Base-by-base conservation (phyloP, 2,329 filamentous ascomycete genomes). In the Diaporthe sp. region DNA sequence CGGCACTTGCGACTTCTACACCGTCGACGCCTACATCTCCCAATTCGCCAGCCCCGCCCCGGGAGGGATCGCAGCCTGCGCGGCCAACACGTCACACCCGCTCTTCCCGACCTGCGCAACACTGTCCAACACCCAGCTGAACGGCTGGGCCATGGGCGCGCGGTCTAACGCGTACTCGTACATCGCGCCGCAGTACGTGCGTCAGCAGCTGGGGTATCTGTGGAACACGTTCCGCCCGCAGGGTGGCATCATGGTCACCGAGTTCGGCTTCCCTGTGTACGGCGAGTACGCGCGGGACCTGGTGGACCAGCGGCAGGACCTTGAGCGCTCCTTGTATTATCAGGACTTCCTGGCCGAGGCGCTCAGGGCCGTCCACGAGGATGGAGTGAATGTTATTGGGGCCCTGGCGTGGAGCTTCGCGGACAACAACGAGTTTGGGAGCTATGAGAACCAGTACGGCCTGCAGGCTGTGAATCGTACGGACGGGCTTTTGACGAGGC, bases 401-500 rank as follows among this genome's bases (percentile, higher is more conserved):
- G 47, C 56, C 1, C 32, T 27, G 27, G 70, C 58, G 19, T 72
- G 70, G 58, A 63, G 58, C 5, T 55, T 72, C 35, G 59, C 22
- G 25, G 58, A 65, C 1, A 72, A 72, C 10, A 63, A 56, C 10
- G 59, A 63, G 47, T 56, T 72, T 19, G 70, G 61, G 22, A 53
- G 58, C 35, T 55, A 44, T 22, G 44, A 61, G 70, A 53, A 65
- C 6, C 51, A 63, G 17, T 65, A 65, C 30, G 70, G 58, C 35
- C 42, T 72, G 70, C 70, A 72, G 58, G n/a, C 51, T 37, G 58
- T 66, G 35, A 72, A 72, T 19, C 61, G 61, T 9, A 66, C 42
- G 42, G 61, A 50, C 37, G 61, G 61, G 6, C 13, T 50, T 12
- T 51, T 66, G 30, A 50, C 61, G 19, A 66, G 61, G 42, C 27